Evolutionary conservation across 441 rosid genomes (phyloP).

Genomic region (Sinapis alba): DNA sequence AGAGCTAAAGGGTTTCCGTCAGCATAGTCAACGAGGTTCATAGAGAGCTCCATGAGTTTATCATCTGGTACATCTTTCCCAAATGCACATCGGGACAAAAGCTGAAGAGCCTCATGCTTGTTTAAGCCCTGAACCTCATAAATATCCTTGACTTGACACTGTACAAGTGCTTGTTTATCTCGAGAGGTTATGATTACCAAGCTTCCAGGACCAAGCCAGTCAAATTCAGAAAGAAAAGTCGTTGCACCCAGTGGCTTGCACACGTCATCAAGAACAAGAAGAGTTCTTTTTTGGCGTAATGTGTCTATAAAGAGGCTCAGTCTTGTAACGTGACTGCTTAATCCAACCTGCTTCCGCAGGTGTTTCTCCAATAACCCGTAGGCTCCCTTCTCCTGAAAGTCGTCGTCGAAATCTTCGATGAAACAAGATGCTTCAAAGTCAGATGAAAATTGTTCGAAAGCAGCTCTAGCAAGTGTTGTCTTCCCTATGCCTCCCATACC

Average conservation of each 20-base stretch:
- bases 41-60: background rate
- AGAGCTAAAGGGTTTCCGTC: background rate
- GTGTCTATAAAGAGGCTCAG: background rate
- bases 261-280: constrained; percentile 26
- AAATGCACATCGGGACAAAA: background rate
- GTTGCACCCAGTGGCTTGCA: background rate
- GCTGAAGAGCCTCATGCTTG: constrained; percentile 19
- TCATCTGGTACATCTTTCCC: background rate
- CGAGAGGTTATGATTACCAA: constrained; percentile 40
- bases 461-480: background rate
- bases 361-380: background rate
- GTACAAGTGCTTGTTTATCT: constrained; percentile 28
- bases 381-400: background rate
- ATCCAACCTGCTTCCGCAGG: background rate
- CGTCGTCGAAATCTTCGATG: background rate
- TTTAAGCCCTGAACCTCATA: constrained; percentile 9
- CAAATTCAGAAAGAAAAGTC: background rate
- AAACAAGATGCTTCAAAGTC: background rate
- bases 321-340: background rate
- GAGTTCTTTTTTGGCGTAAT: background rate
- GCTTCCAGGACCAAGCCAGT: constrained; percentile 21
- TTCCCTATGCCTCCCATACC: background rate
- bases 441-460: background rate
- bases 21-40: background rate
- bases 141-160: background rate